Evolutionary conservation across 176 grass and related monocot species (phyloP), one percentile per base, ranked within the genome.

Genomic region (Puccinellia tenuiflora): DNA sequence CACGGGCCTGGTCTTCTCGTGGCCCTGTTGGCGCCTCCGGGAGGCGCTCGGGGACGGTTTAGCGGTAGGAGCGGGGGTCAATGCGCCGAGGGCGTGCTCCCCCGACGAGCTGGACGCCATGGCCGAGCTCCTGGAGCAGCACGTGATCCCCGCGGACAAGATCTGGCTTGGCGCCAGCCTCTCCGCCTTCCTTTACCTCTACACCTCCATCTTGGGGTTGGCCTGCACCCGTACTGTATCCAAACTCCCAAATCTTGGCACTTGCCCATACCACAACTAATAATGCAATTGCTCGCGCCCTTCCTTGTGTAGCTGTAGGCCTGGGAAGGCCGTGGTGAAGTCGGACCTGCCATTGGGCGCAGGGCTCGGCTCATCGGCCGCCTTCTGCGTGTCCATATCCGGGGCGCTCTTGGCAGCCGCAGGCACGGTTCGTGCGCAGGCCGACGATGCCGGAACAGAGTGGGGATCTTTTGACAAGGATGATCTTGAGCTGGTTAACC

Each of bases 181-280:
- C 57, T 93, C 66, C 22, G 83, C 89, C 1, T 98, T 95, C 85
- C 91, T 96, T 25, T 92, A 87, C 83, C 83, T 98, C 75, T 98
- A 98, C 83, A 86, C 85, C 39, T 93, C 91, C 9, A 93, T 98
- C 12, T 65, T 91, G 43, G 89, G 95, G 95, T 95, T 76, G 6
- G 69, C 64, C 10, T 31, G 18, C 40, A 29, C 10, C 35, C 42
- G 37, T 43, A 6, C 67, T 54, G 15, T 39, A 10, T 10, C 38
- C 61, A 13, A 25, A 83, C 21, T 10, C 57, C 6, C 31, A 33
- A 57, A 77, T 75, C 47, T 64, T 68, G 48, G 25, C 34, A 5
- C 51, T 64, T 12, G 20, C 26, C 29, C 0, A 14, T 28, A 33
- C 26, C 56, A 21, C 42, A 20, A 77, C 3, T 47, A 1, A n/a